These are phyloP conservation scores for Chaetoscypha palmicola DNA, from an alignment of 2,329 filamentous ascomycete genomes.

Conservation along the genomic window DNA sequence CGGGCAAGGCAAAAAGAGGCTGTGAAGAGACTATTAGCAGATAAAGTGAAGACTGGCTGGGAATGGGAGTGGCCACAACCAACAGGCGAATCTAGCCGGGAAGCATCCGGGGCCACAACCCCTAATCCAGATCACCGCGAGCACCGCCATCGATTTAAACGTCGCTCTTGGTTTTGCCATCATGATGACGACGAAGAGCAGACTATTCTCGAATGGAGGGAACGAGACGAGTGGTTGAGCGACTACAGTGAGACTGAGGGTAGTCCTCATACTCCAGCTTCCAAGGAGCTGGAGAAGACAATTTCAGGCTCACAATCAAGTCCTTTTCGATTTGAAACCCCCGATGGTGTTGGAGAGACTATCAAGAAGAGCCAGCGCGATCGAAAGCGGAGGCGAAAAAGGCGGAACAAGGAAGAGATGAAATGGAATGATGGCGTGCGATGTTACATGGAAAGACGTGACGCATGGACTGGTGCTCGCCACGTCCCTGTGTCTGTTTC, in stretches of 20 bases:
- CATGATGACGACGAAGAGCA: neutral
- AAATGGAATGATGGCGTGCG: slow-evolving; percentile 74
- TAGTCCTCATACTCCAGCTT: slow-evolving; percentile 11
- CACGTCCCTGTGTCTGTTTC: slow-evolving; percentile 33
- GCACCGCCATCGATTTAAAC: neutral
- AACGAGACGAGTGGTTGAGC: slow-evolving; percentile 31
- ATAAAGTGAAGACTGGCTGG: slow-evolving; percentile 54
- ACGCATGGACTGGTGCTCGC: slow-evolving; percentile 79
- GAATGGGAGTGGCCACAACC: slow-evolving; percentile 48
- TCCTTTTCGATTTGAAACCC: slow-evolving; percentile 34
- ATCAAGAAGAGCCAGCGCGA: slow-evolving; percentile 18
- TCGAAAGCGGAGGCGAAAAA: slow-evolving; percentile 37
- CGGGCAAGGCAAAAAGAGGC: slow-evolving; percentile 58
- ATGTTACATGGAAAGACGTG: slow-evolving; percentile 69
- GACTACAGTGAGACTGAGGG: slow-evolving; percentile 23
- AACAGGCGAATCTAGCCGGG: slow-evolving; percentile 6
- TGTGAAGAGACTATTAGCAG: slow-evolving; percentile 47
- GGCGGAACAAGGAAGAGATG: slow-evolving; percentile 55
- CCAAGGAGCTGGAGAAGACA: slow-evolving; percentile 11
- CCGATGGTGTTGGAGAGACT: slow-evolving; percentile 33
- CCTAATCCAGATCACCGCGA: neutral
- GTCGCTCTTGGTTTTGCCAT: too few species aligned
- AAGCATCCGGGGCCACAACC: slow-evolving; percentile 2
- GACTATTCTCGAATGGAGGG: slow-evolving; percentile 22
- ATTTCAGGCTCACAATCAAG: slow-evolving; percentile 13